Conservation (phyloP, 192 early-diverging fungal genomes). For the Pilaira anomala region DNA sequence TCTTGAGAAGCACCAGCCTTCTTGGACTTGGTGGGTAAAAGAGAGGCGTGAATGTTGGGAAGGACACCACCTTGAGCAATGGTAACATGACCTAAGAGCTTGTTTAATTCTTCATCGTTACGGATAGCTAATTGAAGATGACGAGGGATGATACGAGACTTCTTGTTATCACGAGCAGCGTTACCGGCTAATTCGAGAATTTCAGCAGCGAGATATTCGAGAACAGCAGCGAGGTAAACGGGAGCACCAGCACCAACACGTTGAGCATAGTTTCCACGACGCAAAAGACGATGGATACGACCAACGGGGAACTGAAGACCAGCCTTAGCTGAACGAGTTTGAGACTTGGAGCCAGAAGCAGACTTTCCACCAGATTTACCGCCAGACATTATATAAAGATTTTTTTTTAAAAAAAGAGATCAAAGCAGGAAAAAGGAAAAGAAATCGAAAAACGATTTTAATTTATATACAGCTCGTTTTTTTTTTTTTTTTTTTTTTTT, state of each 20-base stretch:
- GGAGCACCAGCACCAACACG: constrained; percentile 84
- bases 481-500: no score
- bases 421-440: not conserved
- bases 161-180: constrained; percentile 89
- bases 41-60: constrained; percentile 65
- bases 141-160: constrained; percentile 85
- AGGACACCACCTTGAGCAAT: constrained; percentile 86
- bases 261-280: constrained; percentile 22
- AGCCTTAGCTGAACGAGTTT: constrained; percentile 75
- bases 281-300: constrained; percentile 25
- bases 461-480: not conserved
- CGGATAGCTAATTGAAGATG: constrained; percentile 88
- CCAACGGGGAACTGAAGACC: constrained; percentile 90
- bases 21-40: constrained; percentile 61
- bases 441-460: not conserved
- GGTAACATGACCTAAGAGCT: constrained; percentile 83
- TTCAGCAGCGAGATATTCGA: constrained; percentile 89
- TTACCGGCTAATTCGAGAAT: constrained; percentile 90
- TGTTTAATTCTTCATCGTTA: constrained; percentile 92
- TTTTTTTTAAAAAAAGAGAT: not conserved
- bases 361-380: constrained; percentile 56
- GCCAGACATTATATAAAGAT: constrained; percentile 14
- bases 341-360: constrained; percentile 51
- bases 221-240: constrained; percentile 84
- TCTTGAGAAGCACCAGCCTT: constrained; percentile 37